Base-by-base conservation (phyloP, 192 early-diverging fungal genomes). In the Coemansia sp. region DNA sequence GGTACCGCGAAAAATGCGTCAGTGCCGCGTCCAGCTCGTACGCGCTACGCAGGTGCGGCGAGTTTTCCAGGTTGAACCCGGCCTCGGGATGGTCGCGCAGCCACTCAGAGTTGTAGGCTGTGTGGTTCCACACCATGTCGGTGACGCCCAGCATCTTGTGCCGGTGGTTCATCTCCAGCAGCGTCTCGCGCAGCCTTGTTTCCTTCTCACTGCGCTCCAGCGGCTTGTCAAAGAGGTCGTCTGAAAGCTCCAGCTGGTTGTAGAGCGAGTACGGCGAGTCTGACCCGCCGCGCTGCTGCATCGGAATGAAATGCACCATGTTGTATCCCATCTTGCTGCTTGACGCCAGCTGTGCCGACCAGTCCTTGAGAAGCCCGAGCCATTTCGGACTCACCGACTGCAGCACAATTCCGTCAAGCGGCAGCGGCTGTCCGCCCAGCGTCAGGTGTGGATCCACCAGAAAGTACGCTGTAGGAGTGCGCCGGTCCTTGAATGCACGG, bases 71-170 rank as follows among this genome's bases (percentile, higher is more conserved):
- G 59, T 98, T 99, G 74, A 97, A 99, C 19, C 94, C 94, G 60
- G 93, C 91, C 73, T 99, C 97, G 6, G 97, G 97, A 69, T 99
- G 97, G 42, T 96, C 88, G 67, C 86, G 73, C 33, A 99, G 85
- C 91, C 94, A 99, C n/a, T 70, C 75, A n/a, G 92, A 91, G 64
- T 96, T 90, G 73, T 85, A 87, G 22, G 94, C 90, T 19, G 95
- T 99, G 77, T 99, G 97, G 80, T 99, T 99, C 95, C 94, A 99
- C 3, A 99, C 97, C 60, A 99, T 86, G 77, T 99, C 97, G 9
- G 93, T 93, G 35, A 91, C 74, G 38, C 85, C 86, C 35, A 99
- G 76, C 50, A 95, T 82, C 0, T 84, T 85, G 71, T 86, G 86
- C 28, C 86, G 81, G 8, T 83, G 67, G 52, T 85, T 75, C 56